A percentile compares a stretch with the other conserved stretches of the same genome.
Conservation (phyloP, 2,329 filamentous ascomycete genomes). For the Pyrenochaeta sp. region DNA sequence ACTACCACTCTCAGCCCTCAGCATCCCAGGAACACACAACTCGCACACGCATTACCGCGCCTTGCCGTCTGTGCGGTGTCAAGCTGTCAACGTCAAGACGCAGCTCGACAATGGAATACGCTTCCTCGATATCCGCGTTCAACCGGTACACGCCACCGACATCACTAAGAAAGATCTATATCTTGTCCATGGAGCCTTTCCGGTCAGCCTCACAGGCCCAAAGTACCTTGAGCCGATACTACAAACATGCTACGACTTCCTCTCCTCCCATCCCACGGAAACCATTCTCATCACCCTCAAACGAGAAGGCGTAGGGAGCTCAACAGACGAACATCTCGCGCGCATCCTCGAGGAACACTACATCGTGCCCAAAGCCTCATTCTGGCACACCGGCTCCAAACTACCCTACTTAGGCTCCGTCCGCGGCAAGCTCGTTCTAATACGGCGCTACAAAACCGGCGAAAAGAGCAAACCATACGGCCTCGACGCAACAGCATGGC, state of each 20-base stretch:
- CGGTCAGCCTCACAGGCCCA: conserved; percentile 80
- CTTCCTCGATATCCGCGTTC: conserved; percentile 91
- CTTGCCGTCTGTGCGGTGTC: conserved; percentile 91
- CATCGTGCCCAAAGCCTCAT: conserved; percentile 60
- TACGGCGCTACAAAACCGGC: conserved; percentile 77
- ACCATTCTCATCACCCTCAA: conserved; percentile 88
- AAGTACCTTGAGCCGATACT: conserved; percentile 82
- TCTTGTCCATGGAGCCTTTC: conserved; percentile 91
- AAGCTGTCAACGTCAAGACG: conserved; percentile 76
- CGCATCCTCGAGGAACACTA: conserved; percentile 78
- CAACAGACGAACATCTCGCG: conserved; percentile 80
- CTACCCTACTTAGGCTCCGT: conserved; percentile 81
- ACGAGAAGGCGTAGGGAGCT: conserved; percentile 83
- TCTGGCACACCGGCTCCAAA: conserved; percentile 78
- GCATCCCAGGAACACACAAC: conserved; percentile 96
- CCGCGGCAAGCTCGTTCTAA: conserved; percentile 82
- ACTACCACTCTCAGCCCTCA: conserved; percentile 79
- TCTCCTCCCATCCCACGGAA: conserved; percentile 80
- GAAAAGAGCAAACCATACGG: conserved; percentile 41
- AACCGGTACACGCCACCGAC: conserved; percentile 67
- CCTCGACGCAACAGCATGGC: conserved; percentile 74
- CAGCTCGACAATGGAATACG: conserved; percentile 92
- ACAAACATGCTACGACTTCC: conserved; percentile 75
- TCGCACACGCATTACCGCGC: conserved; percentile 85
- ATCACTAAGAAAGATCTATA: conserved; percentile 71